Evolutionary conservation across 2,329 filamentous ascomycete genomes (phyloP).

Genomic region (Monilinia fructicola): DNA sequence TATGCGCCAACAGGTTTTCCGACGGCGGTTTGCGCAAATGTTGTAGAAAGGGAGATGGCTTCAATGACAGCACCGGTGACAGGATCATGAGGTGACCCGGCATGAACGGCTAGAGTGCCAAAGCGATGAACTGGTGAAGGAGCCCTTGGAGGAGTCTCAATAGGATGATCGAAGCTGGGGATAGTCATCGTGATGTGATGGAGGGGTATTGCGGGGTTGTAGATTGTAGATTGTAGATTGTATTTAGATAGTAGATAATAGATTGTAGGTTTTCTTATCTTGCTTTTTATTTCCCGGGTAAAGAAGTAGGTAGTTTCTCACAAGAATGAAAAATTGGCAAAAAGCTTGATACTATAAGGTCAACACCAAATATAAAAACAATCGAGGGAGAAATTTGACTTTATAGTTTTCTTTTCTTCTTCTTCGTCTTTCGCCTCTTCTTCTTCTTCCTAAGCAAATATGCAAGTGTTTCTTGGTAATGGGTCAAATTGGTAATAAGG

Average conservation of each 20-base stretch:
- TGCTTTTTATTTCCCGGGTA: neutral
- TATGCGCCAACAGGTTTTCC: constrained; percentile 84
- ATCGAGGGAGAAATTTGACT: neutral
- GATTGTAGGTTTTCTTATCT: neutral
- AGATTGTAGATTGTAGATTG: too few species aligned
- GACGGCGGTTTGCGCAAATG: constrained; percentile 87
- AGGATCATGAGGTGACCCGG: constrained; percentile 86
- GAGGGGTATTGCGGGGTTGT: constrained; percentile 13
- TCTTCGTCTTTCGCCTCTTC: neutral
- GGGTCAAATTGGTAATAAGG: constrained; percentile 18
- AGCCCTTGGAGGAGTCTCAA: constrained; percentile 71
- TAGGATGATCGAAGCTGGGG: constrained; percentile 48
- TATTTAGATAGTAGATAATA: too few species aligned
- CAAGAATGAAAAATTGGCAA: neutral
- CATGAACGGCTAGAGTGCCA: constrained; percentile 92
- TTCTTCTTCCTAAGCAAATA: neutral
- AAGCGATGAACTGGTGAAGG: constrained; percentile 77
- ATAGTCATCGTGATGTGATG: constrained; percentile 30
- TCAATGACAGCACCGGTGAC: constrained; percentile 93
- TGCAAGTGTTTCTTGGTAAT: constrained; percentile 14
- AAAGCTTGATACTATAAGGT: neutral
- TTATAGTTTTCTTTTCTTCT: neutral
- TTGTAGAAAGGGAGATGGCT: constrained; percentile 92
- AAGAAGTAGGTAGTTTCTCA: neutral
- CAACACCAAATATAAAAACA: neutral